A percentile compares a stretch with the other conserved stretches of the same genome.
These are phyloP conservation scores for Alternaria triticimaculans DNA, from an alignment of 2,329 filamentous ascomycete species.

Conservation along the genomic window DNA sequence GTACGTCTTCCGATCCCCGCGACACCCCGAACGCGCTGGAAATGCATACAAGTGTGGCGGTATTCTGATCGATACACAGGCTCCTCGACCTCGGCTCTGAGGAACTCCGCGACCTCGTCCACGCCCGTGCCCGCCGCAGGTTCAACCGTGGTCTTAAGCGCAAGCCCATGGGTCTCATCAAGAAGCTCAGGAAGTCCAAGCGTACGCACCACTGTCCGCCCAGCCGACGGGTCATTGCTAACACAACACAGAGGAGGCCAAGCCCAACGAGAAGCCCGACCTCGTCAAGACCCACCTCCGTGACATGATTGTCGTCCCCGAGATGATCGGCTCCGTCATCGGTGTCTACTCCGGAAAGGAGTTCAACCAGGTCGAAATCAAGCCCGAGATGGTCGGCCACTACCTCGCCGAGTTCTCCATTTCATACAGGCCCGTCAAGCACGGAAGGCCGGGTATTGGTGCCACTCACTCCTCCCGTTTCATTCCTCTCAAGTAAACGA, in stretches of 20 bases:
- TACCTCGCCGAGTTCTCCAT: constrained; percentile 99
- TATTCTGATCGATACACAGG: constrained; percentile 59
- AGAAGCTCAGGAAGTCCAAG: constrained; percentile 97
- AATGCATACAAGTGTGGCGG: neutral
- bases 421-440: constrained; percentile 99
- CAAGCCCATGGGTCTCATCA: constrained; percentile 99
- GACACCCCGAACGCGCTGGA: neutral
- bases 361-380: constrained; percentile 99
- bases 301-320: constrained; percentile 99
- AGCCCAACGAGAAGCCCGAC: constrained; percentile 98
- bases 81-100: constrained; percentile 98
- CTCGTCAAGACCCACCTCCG: constrained; percentile 99
- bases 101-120: constrained; percentile 98
- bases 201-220: constrained; percentile 9
- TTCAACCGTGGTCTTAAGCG: constrained; percentile 99
- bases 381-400: constrained; percentile 99
- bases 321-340: constrained; percentile 99
- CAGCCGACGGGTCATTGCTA: neutral
- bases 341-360: constrained; percentile 99
- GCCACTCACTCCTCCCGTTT: constrained; percentile 99
- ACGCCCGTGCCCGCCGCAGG: constrained; percentile 96
- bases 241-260: constrained; percentile 35
- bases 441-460: constrained; percentile 99
- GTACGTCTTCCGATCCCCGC: constrained; percentile 65
- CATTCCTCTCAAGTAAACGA: constrained; percentile 96